Percentiles rank a stretch among this genome's conserved stretches.
Evolutionary conservation across 176 grass and related monocot species (phyloP).

Genomic region (Tillandsia fasciculata): DNA sequence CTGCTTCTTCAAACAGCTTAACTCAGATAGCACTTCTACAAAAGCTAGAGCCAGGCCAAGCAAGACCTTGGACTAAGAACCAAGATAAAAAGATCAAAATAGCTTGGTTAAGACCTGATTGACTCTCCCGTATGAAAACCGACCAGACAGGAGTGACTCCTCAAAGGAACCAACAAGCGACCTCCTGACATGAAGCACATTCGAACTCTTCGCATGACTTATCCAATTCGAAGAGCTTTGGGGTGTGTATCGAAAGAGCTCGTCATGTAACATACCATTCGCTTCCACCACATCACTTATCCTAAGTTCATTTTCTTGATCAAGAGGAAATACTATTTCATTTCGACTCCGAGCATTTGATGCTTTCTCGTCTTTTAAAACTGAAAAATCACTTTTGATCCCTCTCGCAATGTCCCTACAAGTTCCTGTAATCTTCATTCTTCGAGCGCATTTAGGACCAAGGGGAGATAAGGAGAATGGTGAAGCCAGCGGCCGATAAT

Average conservation of each 20-base stretch:
- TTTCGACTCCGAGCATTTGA: conserved; percentile 20
- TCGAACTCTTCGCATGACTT: conserved; percentile 29
- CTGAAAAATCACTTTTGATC: conserved; percentile 42
- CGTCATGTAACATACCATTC: conserved; percentile 41
- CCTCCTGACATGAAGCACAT: conserved; percentile 46
- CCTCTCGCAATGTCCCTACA: conserved; percentile 26
- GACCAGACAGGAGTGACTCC: conserved; percentile 91
- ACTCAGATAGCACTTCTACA: too few species aligned
- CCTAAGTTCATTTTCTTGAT: conserved; percentile 21
- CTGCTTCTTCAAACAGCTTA: too few species aligned
- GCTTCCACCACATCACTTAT: conserved; percentile 20
- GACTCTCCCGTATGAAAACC: conserved; percentile 67
- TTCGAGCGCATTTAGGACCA: conserved; percentile 65
- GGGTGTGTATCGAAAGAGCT: conserved; percentile 29
- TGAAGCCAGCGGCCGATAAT: conserved; percentile 23
- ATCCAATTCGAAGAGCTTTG: conserved; percentile 21
- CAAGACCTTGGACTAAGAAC: neutral
- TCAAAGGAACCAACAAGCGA: conserved; percentile 92
- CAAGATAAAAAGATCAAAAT: neutral
- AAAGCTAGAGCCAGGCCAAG: too few species aligned
- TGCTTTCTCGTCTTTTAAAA: conserved; percentile 27
- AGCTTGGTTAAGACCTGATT: conserved; percentile 45
- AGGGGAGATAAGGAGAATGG: conserved; percentile 73
- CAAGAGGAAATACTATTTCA: conserved; percentile 13
- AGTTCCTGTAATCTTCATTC: conserved; percentile 34